Evolutionary conservation across 208 protist genomes (phyloP).

Genomic region (Leishmania mexicana): DNA sequence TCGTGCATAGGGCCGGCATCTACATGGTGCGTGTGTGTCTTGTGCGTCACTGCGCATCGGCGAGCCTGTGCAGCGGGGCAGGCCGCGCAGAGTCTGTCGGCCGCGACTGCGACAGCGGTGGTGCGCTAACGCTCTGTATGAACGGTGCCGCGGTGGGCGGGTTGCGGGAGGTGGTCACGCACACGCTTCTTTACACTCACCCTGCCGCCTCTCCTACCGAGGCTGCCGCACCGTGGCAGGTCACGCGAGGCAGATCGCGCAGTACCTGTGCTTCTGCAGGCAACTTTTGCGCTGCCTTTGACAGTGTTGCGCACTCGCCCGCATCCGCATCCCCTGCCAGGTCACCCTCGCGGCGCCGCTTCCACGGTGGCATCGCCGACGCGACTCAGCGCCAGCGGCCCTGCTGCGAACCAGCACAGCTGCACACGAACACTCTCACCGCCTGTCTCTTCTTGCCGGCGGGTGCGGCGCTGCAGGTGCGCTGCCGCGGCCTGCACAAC

Average conservation of each 20-base stretch:
- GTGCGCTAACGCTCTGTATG: constrained; percentile 18
- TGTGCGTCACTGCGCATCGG: constrained; percentile 27
- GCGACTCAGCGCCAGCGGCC: constrained; percentile 8
- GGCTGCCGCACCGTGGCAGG: neutral
- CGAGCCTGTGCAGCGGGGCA: constrained; percentile 1
- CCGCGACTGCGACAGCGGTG: neutral
- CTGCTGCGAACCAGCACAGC: constrained; percentile 43
- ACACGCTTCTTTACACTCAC: constrained; percentile 20
- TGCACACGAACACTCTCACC: constrained; percentile 47
- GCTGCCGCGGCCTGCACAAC: constrained; percentile 36
- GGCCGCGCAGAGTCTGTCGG: neutral
- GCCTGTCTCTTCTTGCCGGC: constrained; percentile 53
- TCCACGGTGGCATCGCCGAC: constrained; percentile 8
- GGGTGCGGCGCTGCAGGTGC: constrained; percentile 43
- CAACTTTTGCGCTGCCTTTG: neutral
- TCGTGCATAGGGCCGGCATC: constrained; percentile 35
- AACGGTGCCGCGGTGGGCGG: constrained; percentile 16
- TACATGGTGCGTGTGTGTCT: constrained; percentile 51
- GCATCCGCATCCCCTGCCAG: neutral
- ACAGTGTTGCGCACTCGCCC: neutral
- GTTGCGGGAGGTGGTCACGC: constrained; percentile 6
- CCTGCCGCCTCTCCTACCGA: neutral
- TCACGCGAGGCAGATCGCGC: neutral
- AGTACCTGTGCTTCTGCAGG: neutral
- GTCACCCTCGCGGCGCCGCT: constrained; percentile 10